Evolutionary conservation across 257 asterid genomes (phyloP).

Genomic region (Nicotiana paniculata): DNA sequence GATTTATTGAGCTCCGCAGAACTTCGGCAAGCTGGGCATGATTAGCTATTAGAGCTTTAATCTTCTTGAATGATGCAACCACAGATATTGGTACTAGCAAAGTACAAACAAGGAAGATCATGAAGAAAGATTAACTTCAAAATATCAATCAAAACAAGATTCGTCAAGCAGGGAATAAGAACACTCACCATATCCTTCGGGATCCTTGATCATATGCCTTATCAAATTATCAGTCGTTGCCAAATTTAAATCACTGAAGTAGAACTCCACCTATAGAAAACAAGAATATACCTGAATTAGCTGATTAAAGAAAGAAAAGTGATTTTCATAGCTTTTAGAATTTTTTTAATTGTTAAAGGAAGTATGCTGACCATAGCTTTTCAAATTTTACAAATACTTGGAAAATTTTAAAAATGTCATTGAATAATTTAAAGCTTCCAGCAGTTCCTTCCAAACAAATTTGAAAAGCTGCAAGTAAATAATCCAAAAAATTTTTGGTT

Average conservation of each 20-base stretch:
- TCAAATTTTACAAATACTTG: neutral
- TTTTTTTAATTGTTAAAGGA: no score
- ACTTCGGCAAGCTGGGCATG: conserved; percentile 60
- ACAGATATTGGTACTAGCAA: conserved; percentile 68
- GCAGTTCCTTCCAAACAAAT: neutral
- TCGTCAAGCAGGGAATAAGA: neutral
- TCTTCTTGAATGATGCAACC: conserved; percentile 79
- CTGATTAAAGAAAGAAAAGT: neutral
- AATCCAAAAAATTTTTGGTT: neutral
- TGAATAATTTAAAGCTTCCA: neutral
- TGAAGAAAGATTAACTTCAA: neutral
- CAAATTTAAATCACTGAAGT: conserved; percentile 85
- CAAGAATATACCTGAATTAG: neutral
- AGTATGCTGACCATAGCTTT: no score
- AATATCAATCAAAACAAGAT: neutral
- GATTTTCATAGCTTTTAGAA: neutral
- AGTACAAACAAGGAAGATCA: conserved; percentile 4
- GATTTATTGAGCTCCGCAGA: conserved; percentile 56
- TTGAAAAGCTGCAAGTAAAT: neutral
- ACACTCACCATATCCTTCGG: conserved; percentile 74
- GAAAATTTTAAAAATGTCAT: neutral
- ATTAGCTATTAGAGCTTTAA: conserved; percentile 49
- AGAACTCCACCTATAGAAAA: conserved; percentile 71
- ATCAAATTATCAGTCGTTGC: conserved; percentile 87
- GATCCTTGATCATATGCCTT: conserved; percentile 68